Conservation (phyloP, 805 yeast species). For the Blastobotrys americana region DNA sequence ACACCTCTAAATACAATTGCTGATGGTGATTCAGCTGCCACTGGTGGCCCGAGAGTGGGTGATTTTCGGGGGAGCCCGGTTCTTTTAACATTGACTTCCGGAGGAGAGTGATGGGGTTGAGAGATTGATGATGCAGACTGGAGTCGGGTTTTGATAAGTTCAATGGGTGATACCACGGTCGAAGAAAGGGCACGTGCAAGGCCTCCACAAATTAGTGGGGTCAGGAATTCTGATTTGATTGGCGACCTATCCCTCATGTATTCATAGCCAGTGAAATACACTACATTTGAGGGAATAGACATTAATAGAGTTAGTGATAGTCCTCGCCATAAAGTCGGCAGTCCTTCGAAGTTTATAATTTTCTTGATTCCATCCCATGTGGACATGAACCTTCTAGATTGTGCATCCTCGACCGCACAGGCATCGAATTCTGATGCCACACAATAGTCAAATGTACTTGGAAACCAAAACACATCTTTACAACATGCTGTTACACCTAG, state of each 20-base stretch:
- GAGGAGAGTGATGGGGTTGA: neutral
- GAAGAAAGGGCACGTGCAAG: conserved; percentile 79
- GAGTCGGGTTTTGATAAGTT: conserved; percentile 75
- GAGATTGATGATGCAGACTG: conserved; percentile 46
- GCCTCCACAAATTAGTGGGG: conserved; percentile 82
- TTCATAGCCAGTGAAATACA: conserved; percentile 92
- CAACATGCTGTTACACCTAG: conserved; percentile 36
- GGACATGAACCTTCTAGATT: conserved; percentile 43
- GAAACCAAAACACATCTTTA: conserved; percentile 34
- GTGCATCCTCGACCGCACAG: conserved; percentile 36
- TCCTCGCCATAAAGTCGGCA: conserved; percentile 80
- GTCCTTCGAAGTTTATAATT: conserved; percentile 68
- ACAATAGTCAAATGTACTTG: conserved; percentile 32
- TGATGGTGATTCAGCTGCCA: conserved; percentile 17
- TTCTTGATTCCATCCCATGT: conserved; percentile 66
- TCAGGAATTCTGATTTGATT: conserved; percentile 37
- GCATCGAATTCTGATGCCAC: conserved; percentile 29
- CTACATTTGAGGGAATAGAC: conserved; percentile 90
- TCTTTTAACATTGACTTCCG: too few relatives aligned
- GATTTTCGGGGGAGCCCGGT: neutral
- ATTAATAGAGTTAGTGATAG: conserved; percentile 67
- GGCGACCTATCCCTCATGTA: conserved; percentile 72
- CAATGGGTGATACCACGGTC: conserved; percentile 78
- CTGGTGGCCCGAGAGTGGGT: neutral
- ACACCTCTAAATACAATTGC: conserved; percentile 43